Percentiles rank a stretch among this genome's conserved stretches.
Conservation (phyloP, 805 yeast species). For the Pichia heedii region DNA sequence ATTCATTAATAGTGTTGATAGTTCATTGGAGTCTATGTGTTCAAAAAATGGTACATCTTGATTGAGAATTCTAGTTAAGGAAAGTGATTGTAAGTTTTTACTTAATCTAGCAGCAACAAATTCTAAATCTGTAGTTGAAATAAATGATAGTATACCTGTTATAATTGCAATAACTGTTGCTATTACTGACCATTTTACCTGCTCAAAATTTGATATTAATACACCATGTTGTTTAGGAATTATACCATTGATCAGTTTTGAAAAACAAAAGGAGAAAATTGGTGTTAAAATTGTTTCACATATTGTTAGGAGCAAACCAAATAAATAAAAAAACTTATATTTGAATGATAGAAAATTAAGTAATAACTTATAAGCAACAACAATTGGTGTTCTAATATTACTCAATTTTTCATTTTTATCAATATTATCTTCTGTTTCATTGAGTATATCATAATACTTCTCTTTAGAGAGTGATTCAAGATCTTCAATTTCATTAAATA, state of each 20-base stretch:
- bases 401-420: constrained; percentile 5
- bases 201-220: constrained; percentile 20
- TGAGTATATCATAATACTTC: neutral
- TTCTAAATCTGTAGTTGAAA: constrained; percentile 41
- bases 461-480: neutral
- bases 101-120: constrained; percentile 65
- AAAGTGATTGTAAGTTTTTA: constrained; percentile 36
- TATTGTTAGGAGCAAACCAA: constrained; percentile 48
- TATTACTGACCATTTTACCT: constrained; percentile 58
- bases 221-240: constrained; percentile 34
- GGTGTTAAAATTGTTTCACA: constrained; percentile 64
- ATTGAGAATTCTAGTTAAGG: constrained; percentile 40
- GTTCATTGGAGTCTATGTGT: constrained; percentile 36
- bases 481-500: constrained; percentile 1
- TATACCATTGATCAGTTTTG: constrained; percentile 59
- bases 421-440: neutral
- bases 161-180: constrained; percentile 52
- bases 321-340: constrained; percentile 19
- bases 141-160: constrained; percentile 52
- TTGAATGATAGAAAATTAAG: constrained; percentile 3
- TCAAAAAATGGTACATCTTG: constrained; percentile 50
- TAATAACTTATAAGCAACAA: constrained; percentile 5
- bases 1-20: constrained; percentile 64
- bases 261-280: constrained; percentile 65
- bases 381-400: constrained; percentile 6